These are phyloP conservation scores for Nakazawaea ishiwadae DNA, from an alignment of 805 yeast genomes.

Conservation along the genomic window DNA sequence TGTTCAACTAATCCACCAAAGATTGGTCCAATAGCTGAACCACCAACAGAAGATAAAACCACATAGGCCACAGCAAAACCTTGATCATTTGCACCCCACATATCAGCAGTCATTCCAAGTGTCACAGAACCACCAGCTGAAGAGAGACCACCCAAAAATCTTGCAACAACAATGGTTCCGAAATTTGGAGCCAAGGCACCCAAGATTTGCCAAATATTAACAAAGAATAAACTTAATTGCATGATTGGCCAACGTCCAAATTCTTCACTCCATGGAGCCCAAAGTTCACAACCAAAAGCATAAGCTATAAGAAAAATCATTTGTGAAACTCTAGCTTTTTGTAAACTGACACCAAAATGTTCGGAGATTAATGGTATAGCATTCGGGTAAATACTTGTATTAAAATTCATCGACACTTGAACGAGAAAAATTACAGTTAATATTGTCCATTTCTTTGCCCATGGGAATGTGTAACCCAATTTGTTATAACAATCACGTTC, in stretches of 20 bases:
- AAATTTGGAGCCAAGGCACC: constrained; percentile 29
- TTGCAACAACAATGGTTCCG: constrained; percentile 23
- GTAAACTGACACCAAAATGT: constrained; percentile 20
- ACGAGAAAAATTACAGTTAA: constrained; percentile 32
- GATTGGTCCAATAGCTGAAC: constrained; percentile 27
- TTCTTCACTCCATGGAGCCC: constrained; percentile 34
- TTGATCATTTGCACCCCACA: constrained; percentile 29
- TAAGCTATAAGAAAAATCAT: constrained; percentile 28
- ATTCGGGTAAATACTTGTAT: constrained; percentile 26
- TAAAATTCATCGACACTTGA: constrained; percentile 37
- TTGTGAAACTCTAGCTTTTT: constrained; percentile 24
- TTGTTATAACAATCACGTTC: constrained; percentile 32
- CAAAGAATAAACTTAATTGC: constrained; percentile 26
- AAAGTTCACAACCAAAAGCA: constrained; percentile 30
- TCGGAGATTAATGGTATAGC: constrained; percentile 21
- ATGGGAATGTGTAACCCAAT: constrained; percentile 29
- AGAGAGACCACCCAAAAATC: constrained; percentile 27
- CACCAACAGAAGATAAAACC: constrained; percentile 29
- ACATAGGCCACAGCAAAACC: constrained; percentile 30
- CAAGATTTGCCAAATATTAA: constrained; percentile 29
- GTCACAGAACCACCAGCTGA: constrained; percentile 32
- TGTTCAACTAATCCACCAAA: constrained; percentile 23
- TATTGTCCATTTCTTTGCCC: constrained; percentile 30
- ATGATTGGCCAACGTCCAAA: constrained; percentile 30
- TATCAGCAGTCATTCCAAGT: constrained; percentile 30